These are phyloP conservation scores for Fusarium proliferatum DNA, from an alignment of 2,329 filamentous ascomycete genomes.

Conservation along the genomic window DNA sequence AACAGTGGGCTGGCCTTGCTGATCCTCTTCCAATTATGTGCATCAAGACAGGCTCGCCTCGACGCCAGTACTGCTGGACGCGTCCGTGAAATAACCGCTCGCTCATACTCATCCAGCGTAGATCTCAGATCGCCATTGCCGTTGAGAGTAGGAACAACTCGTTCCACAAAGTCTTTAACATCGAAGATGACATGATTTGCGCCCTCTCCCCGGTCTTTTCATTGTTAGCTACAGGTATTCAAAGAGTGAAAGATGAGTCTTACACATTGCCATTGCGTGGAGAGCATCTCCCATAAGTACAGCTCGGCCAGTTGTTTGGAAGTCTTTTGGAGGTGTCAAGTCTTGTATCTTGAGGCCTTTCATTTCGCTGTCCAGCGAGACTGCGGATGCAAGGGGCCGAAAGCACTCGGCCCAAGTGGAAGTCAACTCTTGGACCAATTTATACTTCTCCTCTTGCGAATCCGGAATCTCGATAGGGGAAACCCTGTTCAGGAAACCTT, in stretches of 20 bases:
- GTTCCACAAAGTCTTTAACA: slow-evolving; percentile 56
- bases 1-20: slow-evolving; percentile 51
- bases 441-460: slow-evolving; percentile 52
- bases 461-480: slow-evolving; percentile 54
- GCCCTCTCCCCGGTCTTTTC: slow-evolving; percentile 65
- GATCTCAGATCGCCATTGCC: slow-evolving; percentile 32
- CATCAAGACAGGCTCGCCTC: slow-evolving; percentile 64
- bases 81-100: slow-evolving; percentile 55
- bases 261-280: slow-evolving; percentile 71
- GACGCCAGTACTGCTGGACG: slow-evolving; percentile 61
- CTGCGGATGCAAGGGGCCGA: slow-evolving; percentile 52
- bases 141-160: slow-evolving; percentile 39
- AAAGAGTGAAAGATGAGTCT: slow-evolving; percentile 26
- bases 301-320: slow-evolving; percentile 54
- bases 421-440: slow-evolving; percentile 57
- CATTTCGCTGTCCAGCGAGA: slow-evolving; percentile 56
- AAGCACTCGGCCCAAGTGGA: slow-evolving; percentile 63
- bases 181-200: slow-evolving; percentile 68
- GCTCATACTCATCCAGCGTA: slow-evolving; percentile 56
- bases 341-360: slow-evolving; percentile 61
- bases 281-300: slow-evolving; percentile 66
- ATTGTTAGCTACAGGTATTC: rapidly evolving
- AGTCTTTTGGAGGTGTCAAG: slow-evolving; percentile 54
- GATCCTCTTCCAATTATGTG: slow-evolving; percentile 62
- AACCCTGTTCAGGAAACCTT: slow-evolving; percentile 48